Percentiles rank a stretch among this genome's conserved stretches.
Evolutionary conservation across 2,329 filamentous ascomycete genomes (phyloP).

Genomic region (Triangularia verruculosa): DNA sequence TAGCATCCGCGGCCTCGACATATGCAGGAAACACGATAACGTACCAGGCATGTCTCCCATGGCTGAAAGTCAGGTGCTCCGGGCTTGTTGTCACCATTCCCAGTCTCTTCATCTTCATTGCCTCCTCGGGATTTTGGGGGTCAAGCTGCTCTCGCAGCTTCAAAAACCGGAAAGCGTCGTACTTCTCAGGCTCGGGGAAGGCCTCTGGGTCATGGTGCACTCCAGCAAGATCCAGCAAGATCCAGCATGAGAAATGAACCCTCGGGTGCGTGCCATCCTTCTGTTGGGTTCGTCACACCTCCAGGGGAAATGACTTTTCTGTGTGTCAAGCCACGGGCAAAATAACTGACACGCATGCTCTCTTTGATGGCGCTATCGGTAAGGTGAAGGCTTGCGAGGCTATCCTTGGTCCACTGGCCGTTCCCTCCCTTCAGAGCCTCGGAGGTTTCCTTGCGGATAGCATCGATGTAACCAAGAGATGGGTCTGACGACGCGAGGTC

Average conservation of each 20-base stretch:
- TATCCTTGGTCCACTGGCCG: constrained; percentile 45
- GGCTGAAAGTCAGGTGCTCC: constrained; percentile 52
- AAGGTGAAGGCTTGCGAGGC: constrained; percentile 42
- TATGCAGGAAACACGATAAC: constrained; percentile 15
- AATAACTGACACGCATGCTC: constrained; percentile 48
- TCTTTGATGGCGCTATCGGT: constrained; percentile 53
- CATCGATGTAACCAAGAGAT: constrained; percentile 34
- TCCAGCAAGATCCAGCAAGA: constrained; percentile 40
- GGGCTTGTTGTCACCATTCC: constrained; percentile 54
- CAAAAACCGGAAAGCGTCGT: constrained; percentile 50
- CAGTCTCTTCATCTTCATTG: constrained; percentile 38
- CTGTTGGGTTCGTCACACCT: constrained; percentile 37
- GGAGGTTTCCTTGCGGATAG: constrained; percentile 43
- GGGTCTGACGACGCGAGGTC: constrained; percentile 45
- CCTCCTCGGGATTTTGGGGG: constrained; percentile 31
- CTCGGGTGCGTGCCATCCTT: constrained; percentile 45
- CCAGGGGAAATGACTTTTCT: constrained; percentile 43
- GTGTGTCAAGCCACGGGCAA: constrained; percentile 45
- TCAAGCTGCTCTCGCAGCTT: constrained; percentile 40
- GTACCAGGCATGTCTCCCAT: constrained; percentile 52
- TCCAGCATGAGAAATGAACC: constrained; percentile 45
- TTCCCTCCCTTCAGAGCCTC: constrained; percentile 35
- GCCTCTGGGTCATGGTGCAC: constrained; percentile 47
- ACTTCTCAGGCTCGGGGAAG: constrained; percentile 41
- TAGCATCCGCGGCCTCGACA: not conserved